Conservation (phyloP, 495 filamentous ascomycete species). For the Neurospora sp. region DNA sequence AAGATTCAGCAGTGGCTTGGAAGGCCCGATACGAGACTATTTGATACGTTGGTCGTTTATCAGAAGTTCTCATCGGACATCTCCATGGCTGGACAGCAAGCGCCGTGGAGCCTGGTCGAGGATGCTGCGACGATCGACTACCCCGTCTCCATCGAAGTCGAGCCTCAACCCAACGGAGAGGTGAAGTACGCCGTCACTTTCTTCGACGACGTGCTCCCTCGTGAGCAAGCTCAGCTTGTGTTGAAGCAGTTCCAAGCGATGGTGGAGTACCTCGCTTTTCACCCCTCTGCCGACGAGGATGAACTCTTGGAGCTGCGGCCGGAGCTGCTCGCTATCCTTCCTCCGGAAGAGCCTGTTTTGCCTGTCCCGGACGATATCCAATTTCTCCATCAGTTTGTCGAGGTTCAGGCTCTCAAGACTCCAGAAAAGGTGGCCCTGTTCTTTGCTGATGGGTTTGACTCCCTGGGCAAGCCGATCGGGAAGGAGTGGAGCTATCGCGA, state of each 20-base stretch:
- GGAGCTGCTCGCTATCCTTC: slow-evolving; percentile 43
- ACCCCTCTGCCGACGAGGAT: slow-evolving; percentile 19
- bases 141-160: slow-evolving; percentile 61
- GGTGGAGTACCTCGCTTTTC: slow-evolving; percentile 34
- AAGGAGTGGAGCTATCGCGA: slow-evolving; percentile 52
- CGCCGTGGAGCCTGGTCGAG: slow-evolving; percentile 20
- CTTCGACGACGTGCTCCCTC: slow-evolving; percentile 47
- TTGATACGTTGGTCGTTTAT: slow-evolving; percentile 73
- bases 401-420: slow-evolving; percentile 26
- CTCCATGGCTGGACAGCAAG: neutral
- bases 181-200: slow-evolving; percentile 55
- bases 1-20: slow-evolving; percentile 59
- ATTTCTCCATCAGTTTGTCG: slow-evolving; percentile 56
- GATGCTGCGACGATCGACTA: slow-evolving; percentile 45
- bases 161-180: slow-evolving; percentile 34
- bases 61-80: slow-evolving; percentile 41
- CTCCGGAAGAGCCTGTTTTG: slow-evolving; percentile 38
- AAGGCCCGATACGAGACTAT: slow-evolving; percentile 46
- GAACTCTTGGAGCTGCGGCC: slow-evolving; percentile 13
- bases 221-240: slow-evolving; percentile 50
- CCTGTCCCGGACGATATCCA: slow-evolving; percentile 17
- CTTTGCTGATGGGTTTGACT: slow-evolving; percentile 41
- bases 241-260: slow-evolving; percentile 52
- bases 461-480: slow-evolving; percentile 14
- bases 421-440: slow-evolving; percentile 48